These are phyloP conservation scores for Nakazawaea laoshanensis DNA, from an alignment of 805 yeast genomes.

Conservation along the genomic window DNA sequence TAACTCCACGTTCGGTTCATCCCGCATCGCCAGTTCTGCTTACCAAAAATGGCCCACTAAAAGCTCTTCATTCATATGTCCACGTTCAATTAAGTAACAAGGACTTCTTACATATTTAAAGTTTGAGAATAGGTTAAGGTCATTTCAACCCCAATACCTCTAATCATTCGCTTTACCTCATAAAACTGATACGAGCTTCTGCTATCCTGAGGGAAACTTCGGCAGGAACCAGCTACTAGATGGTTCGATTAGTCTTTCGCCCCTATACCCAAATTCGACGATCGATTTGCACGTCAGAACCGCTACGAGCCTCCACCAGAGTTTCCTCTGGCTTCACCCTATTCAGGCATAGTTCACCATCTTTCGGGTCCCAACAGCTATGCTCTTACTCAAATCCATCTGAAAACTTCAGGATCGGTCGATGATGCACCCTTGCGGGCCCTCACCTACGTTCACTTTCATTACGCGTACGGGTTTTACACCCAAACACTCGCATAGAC, in stretches of 20 bases:
- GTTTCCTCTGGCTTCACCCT: slow-evolving; percentile 37
- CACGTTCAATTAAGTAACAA: too few relatives aligned
- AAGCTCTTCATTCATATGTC: too few relatives aligned
- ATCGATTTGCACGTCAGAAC: slow-evolving; percentile 37
- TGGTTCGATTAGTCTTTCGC: slow-evolving; percentile 35
- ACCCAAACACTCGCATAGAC: slow-evolving; percentile 33
- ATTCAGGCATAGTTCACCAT: slow-evolving; percentile 36
- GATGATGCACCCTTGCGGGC: slow-evolving; percentile 25
- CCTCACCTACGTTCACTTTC: slow-evolving; percentile 30
- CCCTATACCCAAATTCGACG: slow-evolving; percentile 36
- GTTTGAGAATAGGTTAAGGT: slow-evolving; percentile 31
- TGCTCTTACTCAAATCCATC: slow-evolving; percentile 34
- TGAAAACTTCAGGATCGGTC: slow-evolving; percentile 30
- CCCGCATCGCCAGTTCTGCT: too few relatives aligned
- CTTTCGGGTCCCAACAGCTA: slow-evolving; percentile 37
- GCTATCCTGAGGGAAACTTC: not conserved
- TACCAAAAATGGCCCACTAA: too few relatives aligned
- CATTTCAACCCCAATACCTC: slow-evolving; percentile 31
- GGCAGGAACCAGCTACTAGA: slow-evolving; percentile 35
- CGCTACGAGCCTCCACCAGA: slow-evolving; percentile 34
- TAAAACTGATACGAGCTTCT: not conserved
- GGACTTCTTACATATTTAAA: slow-evolving; percentile 26
- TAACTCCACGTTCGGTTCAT: too few relatives aligned
- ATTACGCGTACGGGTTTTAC: slow-evolving; percentile 31
- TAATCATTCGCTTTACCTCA: slow-evolving; percentile 21